Evolutionary conservation across 179 eudicot genomes (phyloP).

Genomic region (Vitellaria paradoxa): DNA sequence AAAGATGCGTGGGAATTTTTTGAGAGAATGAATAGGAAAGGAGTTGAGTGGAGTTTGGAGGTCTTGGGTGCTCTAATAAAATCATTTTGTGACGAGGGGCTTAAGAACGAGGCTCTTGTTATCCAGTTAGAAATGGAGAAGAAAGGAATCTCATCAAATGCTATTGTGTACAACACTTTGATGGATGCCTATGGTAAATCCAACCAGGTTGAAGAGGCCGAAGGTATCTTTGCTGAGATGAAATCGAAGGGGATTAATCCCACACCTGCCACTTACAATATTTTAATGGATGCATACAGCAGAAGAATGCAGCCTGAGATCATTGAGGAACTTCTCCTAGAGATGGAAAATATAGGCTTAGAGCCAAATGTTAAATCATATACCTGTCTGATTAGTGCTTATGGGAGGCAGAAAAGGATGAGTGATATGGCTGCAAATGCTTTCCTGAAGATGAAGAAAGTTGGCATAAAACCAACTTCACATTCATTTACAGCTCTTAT

Average conservation of each 20-base stretch:
- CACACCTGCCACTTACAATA: conserved; percentile 65
- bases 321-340: conserved; percentile 70
- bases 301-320: conserved; percentile 87
- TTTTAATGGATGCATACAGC: conserved; percentile 87
- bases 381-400: conserved; percentile 83
- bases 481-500: conserved; percentile 90
- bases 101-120: conserved; percentile 83
- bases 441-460: conserved; percentile 81
- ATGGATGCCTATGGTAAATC: conserved; percentile 77
- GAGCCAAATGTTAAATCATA: conserved; percentile 76
- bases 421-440: conserved; percentile 94
- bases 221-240: conserved; percentile 89
- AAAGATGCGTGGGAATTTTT: conserved; percentile 92
- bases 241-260: conserved; percentile 63
- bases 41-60: conserved; percentile 81
- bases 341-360: conserved; percentile 62
- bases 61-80: conserved; percentile 75
- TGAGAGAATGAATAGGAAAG: conserved; percentile 70
- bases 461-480: conserved; percentile 76
- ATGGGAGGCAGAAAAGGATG: conserved; percentile 81
- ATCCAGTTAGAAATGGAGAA: conserved; percentile 90
- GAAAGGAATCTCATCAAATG: conserved; percentile 77
- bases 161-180: conserved; percentile 71
- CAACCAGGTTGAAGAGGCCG: conserved; percentile 88
- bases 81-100: conserved; percentile 85